These are phyloP conservation scores for Hansfordia pulvinata DNA, from an alignment of 2,329 filamentous ascomycete species.

Conservation along the genomic window DNA sequence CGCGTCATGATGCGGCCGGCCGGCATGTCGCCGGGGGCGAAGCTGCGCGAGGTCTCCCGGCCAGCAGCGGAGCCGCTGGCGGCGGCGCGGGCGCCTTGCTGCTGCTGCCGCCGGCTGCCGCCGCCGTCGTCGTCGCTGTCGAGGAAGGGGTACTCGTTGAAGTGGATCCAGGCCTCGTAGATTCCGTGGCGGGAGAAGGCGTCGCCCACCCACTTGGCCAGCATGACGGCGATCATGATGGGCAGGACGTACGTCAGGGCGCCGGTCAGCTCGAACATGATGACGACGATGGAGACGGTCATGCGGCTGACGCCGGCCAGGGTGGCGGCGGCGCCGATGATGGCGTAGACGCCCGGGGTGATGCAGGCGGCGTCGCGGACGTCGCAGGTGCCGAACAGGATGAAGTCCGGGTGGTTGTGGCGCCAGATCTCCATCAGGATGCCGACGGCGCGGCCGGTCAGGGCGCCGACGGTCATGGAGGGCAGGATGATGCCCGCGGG, in stretches of 20 bases:
- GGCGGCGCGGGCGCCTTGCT: too few relatives aligned
- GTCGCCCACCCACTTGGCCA: constrained; percentile 96
- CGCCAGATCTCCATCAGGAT: constrained; percentile 86
- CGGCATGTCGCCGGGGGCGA: constrained; percentile 64
- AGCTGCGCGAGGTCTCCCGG: too few relatives aligned
- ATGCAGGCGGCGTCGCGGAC: constrained; percentile 79
- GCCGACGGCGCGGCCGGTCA: constrained; percentile 79
- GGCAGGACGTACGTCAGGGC: constrained; percentile 92
- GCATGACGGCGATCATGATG: constrained; percentile 98
- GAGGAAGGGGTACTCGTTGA: constrained; percentile 90
- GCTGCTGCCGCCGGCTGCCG: constrained; percentile 19
- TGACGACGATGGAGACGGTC: constrained; percentile 96
- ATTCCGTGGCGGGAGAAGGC: constrained; percentile 87
- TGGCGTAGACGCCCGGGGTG: constrained; percentile 89
- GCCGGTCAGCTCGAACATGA: constrained; percentile 97
- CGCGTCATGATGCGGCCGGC: constrained; percentile 86
- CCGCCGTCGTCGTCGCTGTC: constrained; percentile 70
- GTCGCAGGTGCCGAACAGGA: constrained; percentile 69
- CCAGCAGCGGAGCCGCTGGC: too few relatives aligned
- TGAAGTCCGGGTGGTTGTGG: constrained; percentile 58
- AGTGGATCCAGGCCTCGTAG: constrained; percentile 95
- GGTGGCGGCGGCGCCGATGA: constrained; percentile 90
- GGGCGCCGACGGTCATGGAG: constrained; percentile 87
- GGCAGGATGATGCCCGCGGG: constrained; percentile 92
- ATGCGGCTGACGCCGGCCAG: constrained; percentile 87